These are phyloP conservation scores for Penicillium antarcticum DNA, from an alignment of 495 filamentous ascomycete species.

Conservation along the genomic window DNA sequence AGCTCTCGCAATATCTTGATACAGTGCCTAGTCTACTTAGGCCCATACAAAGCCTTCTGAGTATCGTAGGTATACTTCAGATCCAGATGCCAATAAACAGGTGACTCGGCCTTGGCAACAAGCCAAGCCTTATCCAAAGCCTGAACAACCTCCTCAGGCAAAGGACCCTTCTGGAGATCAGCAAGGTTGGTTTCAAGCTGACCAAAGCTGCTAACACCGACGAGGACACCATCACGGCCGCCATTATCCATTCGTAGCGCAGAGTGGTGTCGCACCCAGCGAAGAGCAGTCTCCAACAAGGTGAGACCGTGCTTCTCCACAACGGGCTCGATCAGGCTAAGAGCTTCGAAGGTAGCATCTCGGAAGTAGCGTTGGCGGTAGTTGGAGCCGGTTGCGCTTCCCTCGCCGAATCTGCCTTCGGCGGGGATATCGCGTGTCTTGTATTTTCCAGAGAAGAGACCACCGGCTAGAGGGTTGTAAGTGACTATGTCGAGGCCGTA, in stretches of 20 bases:
- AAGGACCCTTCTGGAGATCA: constrained; percentile 79
- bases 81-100: constrained; percentile 75
- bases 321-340: constrained; percentile 69
- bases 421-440: constrained; percentile 64
- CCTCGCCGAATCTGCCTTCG: constrained; percentile 68
- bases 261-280: constrained; percentile 82
- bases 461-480: constrained; percentile 89
- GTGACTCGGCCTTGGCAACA: constrained; percentile 61
- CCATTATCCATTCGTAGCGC: constrained; percentile 70
- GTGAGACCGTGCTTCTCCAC: constrained; percentile 72
- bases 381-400: constrained; percentile 47
- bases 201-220: constrained; percentile 70
- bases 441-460: constrained; percentile 82
- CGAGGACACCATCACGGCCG: constrained; percentile 72
- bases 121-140: constrained; percentile 73
- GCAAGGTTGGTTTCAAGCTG: constrained; percentile 76
- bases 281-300: constrained; percentile 76
- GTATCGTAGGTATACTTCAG: constrained; percentile 76
- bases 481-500: constrained; percentile 85
- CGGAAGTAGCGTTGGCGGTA: constrained; percentile 83
- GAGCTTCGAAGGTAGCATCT: constrained; percentile 71
- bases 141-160: constrained; percentile 79
- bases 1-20: too few relatives aligned
- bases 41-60: constrained; percentile 58
- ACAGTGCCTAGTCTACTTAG: constrained; percentile 13